Base-by-base conservation (phyloP, 139 green algal species). In the Haematococcus lacustris region DNA sequence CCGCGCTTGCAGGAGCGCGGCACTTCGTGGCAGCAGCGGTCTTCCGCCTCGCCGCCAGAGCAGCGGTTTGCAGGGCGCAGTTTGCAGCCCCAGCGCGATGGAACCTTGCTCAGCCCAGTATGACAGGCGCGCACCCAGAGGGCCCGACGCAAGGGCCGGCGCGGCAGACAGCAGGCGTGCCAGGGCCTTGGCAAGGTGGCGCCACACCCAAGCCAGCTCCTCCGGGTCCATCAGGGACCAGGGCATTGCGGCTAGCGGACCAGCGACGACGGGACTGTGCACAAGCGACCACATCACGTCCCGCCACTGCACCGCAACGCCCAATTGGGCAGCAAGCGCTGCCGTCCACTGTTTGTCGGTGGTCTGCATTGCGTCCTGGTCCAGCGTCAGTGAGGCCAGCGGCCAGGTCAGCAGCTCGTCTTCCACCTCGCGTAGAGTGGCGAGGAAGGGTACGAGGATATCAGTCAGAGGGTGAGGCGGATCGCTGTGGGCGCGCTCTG, bases 31-130 rank as follows among this genome's bases (percentile, higher is more conserved):
- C n/a, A 94, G 74, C 38, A 78, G 66, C 25, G 93, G 90, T 47
- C 88, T 82, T 21, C 93, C 93, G 30, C 75, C 89, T 1, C 79
- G 61, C n/a, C 77, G 72, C 93, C 93, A 98, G 26, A 94, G 77
- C 71, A n/a, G n/a, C n/a, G n/a, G n/a, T n/a, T n/a, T n/a, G n/a
- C n/a, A n/a, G n/a, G n/a, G n/a, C n/a, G n/a, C 33, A 3, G 39
- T 66, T 7, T 76, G 65, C 32, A 88, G 61, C 47, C 72, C 71
- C 68, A 88, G 66, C 33, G 79, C 79, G 7, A 70, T 72, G 23
- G 51, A 47, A 39, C 75, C 73, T 21, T 81, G n/a, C n/a, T n/a
- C n/a, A n/a, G n/a, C n/a, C n/a, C n/a, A n/a, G n/a, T n/a, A n/a
- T n/a, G n/a, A n/a, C n/a, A n/a, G n/a, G n/a, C n/a, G n/a, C n/a